phyloP scores from a whole-genome alignment of 2,329 filamentous ascomycete genomes.

The Aspergillus jensenii region DNA sequence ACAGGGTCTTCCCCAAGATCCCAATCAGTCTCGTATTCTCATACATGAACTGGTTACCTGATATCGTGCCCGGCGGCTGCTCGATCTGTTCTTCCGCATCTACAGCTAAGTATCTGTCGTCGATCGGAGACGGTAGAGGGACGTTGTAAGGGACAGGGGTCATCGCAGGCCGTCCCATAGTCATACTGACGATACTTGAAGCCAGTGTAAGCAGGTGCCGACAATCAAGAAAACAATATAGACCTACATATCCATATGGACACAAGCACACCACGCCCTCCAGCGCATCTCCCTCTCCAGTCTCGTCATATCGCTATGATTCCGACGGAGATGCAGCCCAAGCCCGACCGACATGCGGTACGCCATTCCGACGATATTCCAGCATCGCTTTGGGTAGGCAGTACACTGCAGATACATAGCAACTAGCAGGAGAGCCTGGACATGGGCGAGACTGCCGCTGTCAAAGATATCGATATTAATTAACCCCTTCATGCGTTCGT shows the following conservation, averaged over 20 bases:
- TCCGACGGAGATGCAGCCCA: neutral
- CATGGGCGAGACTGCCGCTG: constrained; percentile 11
- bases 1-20: no score
- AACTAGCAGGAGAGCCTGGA: constrained; percentile 10
- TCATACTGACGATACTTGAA: no score
- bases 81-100: no score
- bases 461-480: constrained; percentile 12
- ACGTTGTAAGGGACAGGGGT: no score
- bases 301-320: neutral
- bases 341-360: constrained; percentile 7
- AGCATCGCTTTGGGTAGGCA: constrained; percentile 3
- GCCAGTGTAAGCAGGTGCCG: no score
- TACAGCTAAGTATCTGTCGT: no score
- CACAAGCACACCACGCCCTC: constrained; percentile 11
- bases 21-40: no score
- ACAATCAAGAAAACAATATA: no score
- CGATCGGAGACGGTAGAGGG: no score
- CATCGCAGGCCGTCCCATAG: no score
- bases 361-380: constrained; percentile 10
- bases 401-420: constrained; percentile 11
- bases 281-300: constrained; percentile 7
- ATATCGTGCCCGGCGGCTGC: no score
- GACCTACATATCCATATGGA: constrained; percentile 11
- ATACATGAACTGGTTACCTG: no score
- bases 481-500: constrained; percentile 10